Evolutionary conservation across 192 early-diverging fungal genomes (phyloP), one percentile per base, ranked within the genome.

Genomic region (Coemansia sp.): DNA sequence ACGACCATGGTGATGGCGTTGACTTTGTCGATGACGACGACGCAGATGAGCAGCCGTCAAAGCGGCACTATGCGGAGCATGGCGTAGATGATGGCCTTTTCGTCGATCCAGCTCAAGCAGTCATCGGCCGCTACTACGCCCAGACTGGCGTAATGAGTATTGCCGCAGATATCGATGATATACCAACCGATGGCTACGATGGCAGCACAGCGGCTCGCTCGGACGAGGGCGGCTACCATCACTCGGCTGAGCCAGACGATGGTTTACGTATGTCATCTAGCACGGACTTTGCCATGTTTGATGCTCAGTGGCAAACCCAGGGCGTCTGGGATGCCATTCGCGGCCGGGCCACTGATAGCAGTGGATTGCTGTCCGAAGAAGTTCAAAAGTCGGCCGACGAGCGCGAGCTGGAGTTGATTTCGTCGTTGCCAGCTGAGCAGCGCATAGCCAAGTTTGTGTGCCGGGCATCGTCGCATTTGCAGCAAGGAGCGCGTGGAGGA

Each of bases 371-470:
- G 22, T 38, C 61, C 18, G 36, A 49, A 12, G 47, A 53, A 16
- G 57, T 47, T 16, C 68, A 71, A 40, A 64, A 72, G 68, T 38
- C 62, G 24, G 62, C 57, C n/a, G 73, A 73, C 3, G 81, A 84
- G 49, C 58, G 43, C 24, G 81, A 84, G 53, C 50, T 79, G 74
- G 82, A 84, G 61, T 65, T 46, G 44, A 79, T 76, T 46, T 78
- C 77, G 10, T 65, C 44, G 49, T 69, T 84, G 41, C 77, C 82
- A 5, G 74, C 78, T 1, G 74, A 76, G 66, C 82, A 84, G 78
- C 82, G 82, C 24, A 75, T 84, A 31, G 82, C 82, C 73, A 84
- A 84, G 64, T 84, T 84, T 61, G 65, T 84, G 20, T 72, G 61
- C 57, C 73, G 82, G 10, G 82, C 82, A 9, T 76, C 82, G 47